Evolutionary conservation across 108 stramenopile genomes (phyloP), one percentile per base, ranked within the genome.

Genomic region (Cyclostephanos invisitatus): DNA sequence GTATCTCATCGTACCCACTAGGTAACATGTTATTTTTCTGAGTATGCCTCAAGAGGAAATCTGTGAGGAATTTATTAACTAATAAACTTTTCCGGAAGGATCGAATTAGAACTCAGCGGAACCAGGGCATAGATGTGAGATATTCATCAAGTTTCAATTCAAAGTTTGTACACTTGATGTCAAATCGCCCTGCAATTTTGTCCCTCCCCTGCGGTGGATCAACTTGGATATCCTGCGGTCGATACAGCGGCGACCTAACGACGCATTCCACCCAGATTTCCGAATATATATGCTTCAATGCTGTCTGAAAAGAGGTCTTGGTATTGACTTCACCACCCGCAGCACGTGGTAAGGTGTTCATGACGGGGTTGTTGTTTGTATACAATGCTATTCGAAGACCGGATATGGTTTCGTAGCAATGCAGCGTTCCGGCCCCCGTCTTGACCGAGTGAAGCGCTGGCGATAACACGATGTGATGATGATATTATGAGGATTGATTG

Each of bases 231-330:
- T 81, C 74, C 47, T 87, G 78, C 6, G 85, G 83, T 44, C 75
- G 70, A 78, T 95, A 95, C 74, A 95, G 62, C 22, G 94, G 94
- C 22, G 89, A 90, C 64, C 91, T 80, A 46, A 91, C 83, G 2
- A 95, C 94, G 37, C 77, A 89, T 51, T 87, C 84, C 14, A 95
- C 89, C 91, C 91, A 95, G 27, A 95, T 73, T 20, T 92, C 86
- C 24, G 92, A 88, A 82, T 95, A 95, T 53, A 93, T 90, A 73
- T 95, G 80, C 57, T 84, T 73, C 74, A 95, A 69, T 3, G 90
- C 87, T 15, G 57, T 61, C 50, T 89, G 89, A 70, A 91, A 78
- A 12, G 84, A 82, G 29, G 82, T 73, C 61, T 64, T 37, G 74
- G 77, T 54, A 64, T 55, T 53, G 72, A 75, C 64, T 11, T 72